Percentiles rank a stretch among this genome's conserved stretches.
Evolutionary conservation across 2,329 filamentous ascomycete genomes (phyloP).

Genomic region (Fusarium dlaminii): DNA sequence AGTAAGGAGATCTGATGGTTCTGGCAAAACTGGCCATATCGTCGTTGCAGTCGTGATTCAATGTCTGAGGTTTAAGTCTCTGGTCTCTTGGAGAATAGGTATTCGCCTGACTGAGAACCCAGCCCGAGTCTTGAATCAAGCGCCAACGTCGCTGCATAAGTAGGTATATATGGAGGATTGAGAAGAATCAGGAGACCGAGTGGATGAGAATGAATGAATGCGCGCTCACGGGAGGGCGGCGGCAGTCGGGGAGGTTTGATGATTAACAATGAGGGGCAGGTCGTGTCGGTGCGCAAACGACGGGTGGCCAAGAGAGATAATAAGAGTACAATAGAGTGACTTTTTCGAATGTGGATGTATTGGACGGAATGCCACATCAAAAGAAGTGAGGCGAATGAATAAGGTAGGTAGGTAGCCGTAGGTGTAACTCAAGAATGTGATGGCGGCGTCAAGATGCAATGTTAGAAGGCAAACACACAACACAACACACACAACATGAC

Average conservation of each 20-base stretch:
- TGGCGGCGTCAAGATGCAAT: conserved; percentile 8
- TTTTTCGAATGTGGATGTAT: background rate
- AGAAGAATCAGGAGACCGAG: background rate
- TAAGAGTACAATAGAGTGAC: conserved; percentile 7
- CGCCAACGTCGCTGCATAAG: conserved; percentile 33
- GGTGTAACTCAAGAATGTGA: conserved; percentile 26
- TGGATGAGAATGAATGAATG: conserved; percentile 7
- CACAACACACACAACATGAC: background rate
- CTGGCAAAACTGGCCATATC: conserved; percentile 60
- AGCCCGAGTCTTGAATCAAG: conserved; percentile 33
- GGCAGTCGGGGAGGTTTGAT: conserved; percentile 13
- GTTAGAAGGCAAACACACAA: background rate
- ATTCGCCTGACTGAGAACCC: conserved; percentile 27
- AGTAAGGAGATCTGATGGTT: conserved; percentile 59
- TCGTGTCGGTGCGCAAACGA: background rate
- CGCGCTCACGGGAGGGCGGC: background rate
- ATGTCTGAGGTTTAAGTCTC: conserved; percentile 17
- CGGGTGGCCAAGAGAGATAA: conserved; percentile 10
- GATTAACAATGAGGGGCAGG: conserved; percentile 23
- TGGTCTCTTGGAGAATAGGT: conserved; percentile 10
- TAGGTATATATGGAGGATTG: conserved; percentile 8
- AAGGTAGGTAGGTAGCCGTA: background rate
- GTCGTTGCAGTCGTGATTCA: conserved; percentile 13
- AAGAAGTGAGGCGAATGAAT: background rate
- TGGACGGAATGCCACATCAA: conserved; percentile 8